Base-by-base conservation (phyloP, 768 basidiomycete genomes). In the Xerocomus spinulosus region DNA sequence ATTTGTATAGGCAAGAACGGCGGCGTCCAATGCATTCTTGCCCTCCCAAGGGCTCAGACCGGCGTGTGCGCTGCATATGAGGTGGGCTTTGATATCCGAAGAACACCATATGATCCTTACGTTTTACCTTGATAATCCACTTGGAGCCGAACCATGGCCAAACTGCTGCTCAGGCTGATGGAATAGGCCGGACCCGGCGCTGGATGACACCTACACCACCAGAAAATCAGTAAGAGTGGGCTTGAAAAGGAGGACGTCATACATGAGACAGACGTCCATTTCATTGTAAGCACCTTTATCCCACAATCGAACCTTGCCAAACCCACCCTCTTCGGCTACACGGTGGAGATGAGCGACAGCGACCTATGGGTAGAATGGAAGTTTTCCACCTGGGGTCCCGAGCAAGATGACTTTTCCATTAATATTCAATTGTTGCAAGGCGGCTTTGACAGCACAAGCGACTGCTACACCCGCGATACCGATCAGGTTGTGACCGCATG, bases 11-110 rank as follows among this genome's bases (percentile, higher is more conserved):
- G 86, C 85, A 3, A 90, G 73, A 5, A 92, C 85, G n/a, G 88
- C 89, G 1, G 92, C 92, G 59, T 94, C 91, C 12, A 92, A 67
- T 1, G 90, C 83, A 52, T 92, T 92, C 50, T 73, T 75, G 2
- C 88, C 90, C 63, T 91, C 85, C 89, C 90, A 92, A 20, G 89
- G 90, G 18, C 83, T 84, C 23, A 86, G 70, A 1, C 81, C 82
- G 4, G 87, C 87, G 60, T 89, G 88, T 3, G 88, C 86, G 10
- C 86, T 89, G 46, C 36, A 35, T 12, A 23, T n/a, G 10, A 15
- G 25, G 35, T 40, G 6, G 9, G 29, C 24, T 48, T 15, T n/a
- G n/a, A 32, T 13, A 18, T 4, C 25, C 8, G 18, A 32, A 26
- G 18, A 25, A 26, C n/a, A 12, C 20, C 26, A 36, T 30, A 15